Percentiles rank a stretch among this genome's conserved stretches.
Evolutionary conservation across 768 basidiomycete species (phyloP).

Genomic region (Psilocybe tampanensis): DNA sequence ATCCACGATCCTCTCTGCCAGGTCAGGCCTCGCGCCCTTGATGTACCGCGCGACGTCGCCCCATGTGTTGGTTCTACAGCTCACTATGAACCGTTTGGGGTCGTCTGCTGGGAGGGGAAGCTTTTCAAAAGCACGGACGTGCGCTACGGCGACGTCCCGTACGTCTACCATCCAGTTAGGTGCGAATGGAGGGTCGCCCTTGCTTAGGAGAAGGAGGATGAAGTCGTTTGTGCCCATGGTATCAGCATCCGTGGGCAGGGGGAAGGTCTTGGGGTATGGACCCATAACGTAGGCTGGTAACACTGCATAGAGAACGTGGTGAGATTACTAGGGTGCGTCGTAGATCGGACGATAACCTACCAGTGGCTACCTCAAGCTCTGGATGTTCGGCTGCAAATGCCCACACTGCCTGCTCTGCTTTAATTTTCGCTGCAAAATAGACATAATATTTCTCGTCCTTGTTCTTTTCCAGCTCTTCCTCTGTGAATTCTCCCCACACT

Average conservation of each 20-base stretch:
- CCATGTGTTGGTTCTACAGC: slow-evolving; percentile 30
- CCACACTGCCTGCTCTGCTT: slow-evolving; percentile 45
- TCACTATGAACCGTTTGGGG: slow-evolving; percentile 33
- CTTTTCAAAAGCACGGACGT: slow-evolving; percentile 31
- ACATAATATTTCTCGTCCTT: slow-evolving; percentile 30
- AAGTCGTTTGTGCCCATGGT: slow-evolving; percentile 33
- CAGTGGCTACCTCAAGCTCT: slow-evolving; percentile 38
- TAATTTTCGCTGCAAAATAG: slow-evolving; percentile 43
- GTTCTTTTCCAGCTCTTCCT: slow-evolving; percentile 32
- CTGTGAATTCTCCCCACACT: slow-evolving; percentile 37
- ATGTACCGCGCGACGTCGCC: slow-evolving; percentile 28
- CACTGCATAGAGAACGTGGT: slow-evolving; percentile 21
- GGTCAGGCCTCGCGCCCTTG: slow-evolving; percentile 15
- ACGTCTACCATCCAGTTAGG: slow-evolving; percentile 36
- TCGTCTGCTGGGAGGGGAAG: slow-evolving; percentile 24
- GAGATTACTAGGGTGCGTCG: background rate
- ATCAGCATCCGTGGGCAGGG: slow-evolving; percentile 24
- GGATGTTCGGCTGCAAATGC: slow-evolving; percentile 40
- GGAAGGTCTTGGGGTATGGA: slow-evolving; percentile 34
- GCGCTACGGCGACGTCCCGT: slow-evolving; percentile 37
- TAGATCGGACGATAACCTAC: slow-evolving; percentile 20
- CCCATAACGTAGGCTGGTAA: slow-evolving; percentile 41
- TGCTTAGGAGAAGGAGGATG: slow-evolving; percentile 29
- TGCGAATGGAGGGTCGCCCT: slow-evolving; percentile 18
- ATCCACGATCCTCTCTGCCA: slow-evolving; percentile 13